These are phyloP conservation scores for Rosa persica DNA, from an alignment of 306 rosid genomes.

Conservation along the genomic window DNA sequence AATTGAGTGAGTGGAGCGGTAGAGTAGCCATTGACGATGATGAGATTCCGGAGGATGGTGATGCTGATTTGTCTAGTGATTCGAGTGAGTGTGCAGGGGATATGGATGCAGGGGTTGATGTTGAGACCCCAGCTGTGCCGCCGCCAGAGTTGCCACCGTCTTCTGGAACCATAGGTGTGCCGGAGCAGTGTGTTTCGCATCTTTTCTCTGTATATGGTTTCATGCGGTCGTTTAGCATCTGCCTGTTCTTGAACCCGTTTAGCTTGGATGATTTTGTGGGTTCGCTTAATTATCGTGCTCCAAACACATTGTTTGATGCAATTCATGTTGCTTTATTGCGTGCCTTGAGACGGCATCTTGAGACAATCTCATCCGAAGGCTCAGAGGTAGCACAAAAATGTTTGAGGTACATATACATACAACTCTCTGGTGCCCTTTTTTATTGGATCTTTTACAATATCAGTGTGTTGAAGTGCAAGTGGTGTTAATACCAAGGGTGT, in stretches of 20 bases:
- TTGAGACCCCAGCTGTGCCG: conserved; percentile 37
- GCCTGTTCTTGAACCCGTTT: conserved; percentile 69
- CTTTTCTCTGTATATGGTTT: conserved; percentile 83
- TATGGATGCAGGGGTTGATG: conserved; percentile 34
- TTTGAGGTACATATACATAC: conserved; percentile 51
- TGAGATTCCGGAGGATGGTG: conserved; percentile 35
- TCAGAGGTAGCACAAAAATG: conserved; percentile 69
- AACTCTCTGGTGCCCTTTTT: background rate
- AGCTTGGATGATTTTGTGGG: conserved; percentile 93
- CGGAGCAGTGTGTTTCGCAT: conserved; percentile 66
- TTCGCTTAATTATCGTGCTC: conserved; percentile 54
- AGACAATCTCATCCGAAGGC: conserved; percentile 60
- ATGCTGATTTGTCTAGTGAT: conserved; percentile 45
- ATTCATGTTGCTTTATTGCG: conserved; percentile 78
- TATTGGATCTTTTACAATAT: background rate
- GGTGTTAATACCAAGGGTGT: background rate
- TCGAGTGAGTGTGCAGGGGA: conserved; percentile 32
- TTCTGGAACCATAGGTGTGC: conserved; percentile 78
- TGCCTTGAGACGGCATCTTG: conserved; percentile 66
- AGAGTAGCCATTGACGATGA: conserved; percentile 28
- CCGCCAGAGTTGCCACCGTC: conserved; percentile 67
- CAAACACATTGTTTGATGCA: conserved; percentile 69
- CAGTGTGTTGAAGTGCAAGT: conserved; percentile 5
- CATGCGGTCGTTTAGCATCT: conserved; percentile 69
- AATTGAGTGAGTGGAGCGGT: conserved; percentile 32